Evolutionary conservation across 768 basidiomycete species (phyloP), one percentile per base, ranked within the genome.

Genomic region (Clavulina sp.): DNA sequence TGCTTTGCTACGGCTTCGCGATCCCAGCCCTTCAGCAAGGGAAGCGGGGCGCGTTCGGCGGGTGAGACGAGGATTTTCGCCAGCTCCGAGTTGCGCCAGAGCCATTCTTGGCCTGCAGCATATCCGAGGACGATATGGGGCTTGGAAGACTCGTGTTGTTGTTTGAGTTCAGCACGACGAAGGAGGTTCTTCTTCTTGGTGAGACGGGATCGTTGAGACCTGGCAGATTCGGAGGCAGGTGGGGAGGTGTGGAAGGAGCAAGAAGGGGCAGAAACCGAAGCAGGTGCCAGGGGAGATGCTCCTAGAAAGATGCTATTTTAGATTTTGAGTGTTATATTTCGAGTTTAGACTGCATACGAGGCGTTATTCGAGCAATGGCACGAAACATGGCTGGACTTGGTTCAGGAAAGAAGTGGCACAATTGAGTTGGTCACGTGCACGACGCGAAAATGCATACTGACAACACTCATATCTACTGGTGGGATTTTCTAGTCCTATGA

Each of bases 51-150:
- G 29, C 7, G 24, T n/a, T 66, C 67, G 18, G 73, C 67, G 41
- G 74, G 69, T 52, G 77, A 69, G 49, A 86, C 68, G 59, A 85
- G 66, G 52, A 76, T 63, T 57, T 72, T 71, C 40, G 77, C 76
- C 43, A 92, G 76, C 64, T 78, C 73, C 62, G 77, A 77, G 24
- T 69, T 66, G 36, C 63, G 58, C 85, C 88, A 92, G 60, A 77
- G 77, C 51, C 68, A 60, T 51, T 80, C 77, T 50, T 83, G 74
- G 54, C 73, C 73, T 4, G 74, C 69, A 38, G 76, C 70, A 16
- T 76, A 77, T 9, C 91, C 91, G 4, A 89, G 74, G 16, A 92
- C 73, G 52, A 83, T 76, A 58, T 84, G 79, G 16, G 81, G 73
- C 43, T 66, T 69, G 50, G 62, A 70, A 52, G 64, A 62, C 55